Evolutionary conservation across 176 grass and related monocot genomes (phyloP).

Genomic region (Pontederia crassipes): DNA sequence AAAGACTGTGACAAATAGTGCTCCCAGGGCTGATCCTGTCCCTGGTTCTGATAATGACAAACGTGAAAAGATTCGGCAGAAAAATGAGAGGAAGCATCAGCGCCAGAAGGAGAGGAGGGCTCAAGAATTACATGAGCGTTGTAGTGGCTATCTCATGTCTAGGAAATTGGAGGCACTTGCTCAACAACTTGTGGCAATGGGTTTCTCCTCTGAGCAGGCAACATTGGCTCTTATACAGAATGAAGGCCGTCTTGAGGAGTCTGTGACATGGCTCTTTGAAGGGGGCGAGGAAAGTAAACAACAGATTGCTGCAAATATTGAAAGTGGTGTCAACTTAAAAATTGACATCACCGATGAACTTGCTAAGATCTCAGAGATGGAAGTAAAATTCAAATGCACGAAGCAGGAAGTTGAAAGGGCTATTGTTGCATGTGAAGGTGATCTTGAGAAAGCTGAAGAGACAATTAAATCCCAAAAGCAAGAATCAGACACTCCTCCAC

Average conservation of each 20-base stretch:
- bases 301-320: conserved; percentile 48
- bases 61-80: conserved; percentile 96
- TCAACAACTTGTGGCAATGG: conserved; percentile 90
- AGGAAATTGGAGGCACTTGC: conserved; percentile 73
- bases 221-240: conserved; percentile 98
- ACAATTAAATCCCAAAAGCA: conserved; percentile 75
- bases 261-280: conserved; percentile 90
- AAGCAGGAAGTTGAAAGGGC: conserved; percentile 99
- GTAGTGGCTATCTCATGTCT: conserved; percentile 87
- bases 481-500: conserved; percentile 30
- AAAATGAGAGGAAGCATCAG: conserved; percentile 99
- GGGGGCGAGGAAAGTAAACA: conserved; percentile 78
- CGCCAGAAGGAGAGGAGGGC: conserved; percentile 86
- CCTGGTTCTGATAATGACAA: conserved; percentile 85
- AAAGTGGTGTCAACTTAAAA: conserved; percentile 61
- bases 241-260: conserved; percentile 84
- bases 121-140: conserved; percentile 90
- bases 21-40: conserved; percentile 38
- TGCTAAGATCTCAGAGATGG: conserved; percentile 61
- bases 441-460: conserved; percentile 77
- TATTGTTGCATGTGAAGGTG: conserved; percentile 91
- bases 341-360: conserved; percentile 89
- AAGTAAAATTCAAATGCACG: conserved; percentile 64
- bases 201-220: conserved; percentile 87
- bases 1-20: conserved; percentile 34